phyloP scores from a whole-genome alignment of 495 filamentous ascomycete species.

The Bryoglossum gracile region DNA sequence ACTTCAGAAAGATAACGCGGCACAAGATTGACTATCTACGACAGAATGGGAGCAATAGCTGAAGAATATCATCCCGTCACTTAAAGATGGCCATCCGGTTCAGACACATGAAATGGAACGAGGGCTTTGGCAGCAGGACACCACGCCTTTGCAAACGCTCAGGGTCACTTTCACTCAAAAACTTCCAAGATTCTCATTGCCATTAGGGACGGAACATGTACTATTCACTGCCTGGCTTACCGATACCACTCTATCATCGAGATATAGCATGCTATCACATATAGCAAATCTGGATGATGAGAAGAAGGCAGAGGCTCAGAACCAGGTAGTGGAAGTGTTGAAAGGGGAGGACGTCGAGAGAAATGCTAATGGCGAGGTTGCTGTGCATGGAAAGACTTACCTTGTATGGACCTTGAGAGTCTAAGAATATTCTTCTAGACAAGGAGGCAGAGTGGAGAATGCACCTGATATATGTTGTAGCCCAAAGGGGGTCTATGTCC shows the following conservation, averaged over 20 bases:
- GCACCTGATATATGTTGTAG: too few relatives aligned
- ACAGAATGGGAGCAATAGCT: slow-evolving; percentile 49
- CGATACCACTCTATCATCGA: slow-evolving; percentile 47
- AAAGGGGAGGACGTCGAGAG: slow-evolving; percentile 28
- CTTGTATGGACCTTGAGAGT: slow-evolving; percentile 41
- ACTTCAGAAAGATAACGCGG: slow-evolving; percentile 47
- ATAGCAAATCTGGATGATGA: slow-evolving; percentile 46
- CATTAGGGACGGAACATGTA: slow-evolving; percentile 33
- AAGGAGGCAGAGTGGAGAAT: too few relatives aligned
- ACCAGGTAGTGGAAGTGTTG: slow-evolving; percentile 36
- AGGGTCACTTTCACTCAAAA: slow-evolving; percentile 27
- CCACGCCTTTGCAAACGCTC: slow-evolving; percentile 34
- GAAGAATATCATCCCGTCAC: slow-evolving; percentile 40
- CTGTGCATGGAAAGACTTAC: slow-evolving; percentile 47
- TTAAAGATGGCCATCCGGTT: slow-evolving; percentile 45
- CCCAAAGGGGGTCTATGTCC: too few relatives aligned
- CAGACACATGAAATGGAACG: slow-evolving; percentile 46
- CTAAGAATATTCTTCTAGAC: too few relatives aligned
- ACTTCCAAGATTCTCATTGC: slow-evolving; percentile 43
- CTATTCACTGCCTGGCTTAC: slow-evolving; percentile 41
- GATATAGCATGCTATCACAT: slow-evolving; percentile 49
- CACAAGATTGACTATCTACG: slow-evolving; percentile 33
- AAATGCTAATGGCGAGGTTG: slow-evolving; percentile 47
- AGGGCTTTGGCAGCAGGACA: slow-evolving; percentile 42
- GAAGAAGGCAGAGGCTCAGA: slow-evolving; percentile 39